phyloP scores from a whole-genome alignment of 1,284 basidiomycete species.

The Xerocomus minutiporus region DNA sequence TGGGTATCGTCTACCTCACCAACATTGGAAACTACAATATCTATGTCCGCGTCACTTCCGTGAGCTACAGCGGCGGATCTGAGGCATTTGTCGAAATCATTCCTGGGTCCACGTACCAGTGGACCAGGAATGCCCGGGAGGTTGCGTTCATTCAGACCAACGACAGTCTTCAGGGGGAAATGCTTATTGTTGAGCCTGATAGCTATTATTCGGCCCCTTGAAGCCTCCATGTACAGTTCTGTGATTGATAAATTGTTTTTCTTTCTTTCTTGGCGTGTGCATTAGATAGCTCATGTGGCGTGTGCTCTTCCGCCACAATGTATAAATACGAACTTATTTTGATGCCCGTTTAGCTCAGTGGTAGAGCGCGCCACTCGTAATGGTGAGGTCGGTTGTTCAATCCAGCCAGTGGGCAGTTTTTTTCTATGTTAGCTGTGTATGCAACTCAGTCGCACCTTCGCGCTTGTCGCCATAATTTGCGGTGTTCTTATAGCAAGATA shows the following conservation, averaged over 20 bases:
- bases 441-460: no score
- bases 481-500: no score
- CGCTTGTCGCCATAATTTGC: no score
- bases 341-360: slow-evolving; percentile 54
- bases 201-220: background rate
- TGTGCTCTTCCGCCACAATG: no score
- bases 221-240: background rate
- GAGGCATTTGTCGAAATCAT: background rate
- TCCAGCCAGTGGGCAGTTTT: slow-evolving; percentile 45
- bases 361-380: slow-evolving; percentile 59
- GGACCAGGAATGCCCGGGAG: background rate
- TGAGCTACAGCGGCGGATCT: background rate
- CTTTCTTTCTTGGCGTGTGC: no score
- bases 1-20: background rate
- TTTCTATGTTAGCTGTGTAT: no score
- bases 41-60: background rate
- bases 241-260: no score
- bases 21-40: background rate
- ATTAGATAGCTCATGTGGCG: no score
- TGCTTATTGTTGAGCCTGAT: background rate
- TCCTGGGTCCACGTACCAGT: background rate
- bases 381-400: slow-evolving; percentile 57
- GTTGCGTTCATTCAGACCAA: background rate
- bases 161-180: background rate
- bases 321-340: no score